Evolutionary conservation across 2,329 filamentous ascomycete genomes (phyloP), one percentile per base, ranked within the genome.

Genomic region (Pestalotiopsis sp.): DNA sequence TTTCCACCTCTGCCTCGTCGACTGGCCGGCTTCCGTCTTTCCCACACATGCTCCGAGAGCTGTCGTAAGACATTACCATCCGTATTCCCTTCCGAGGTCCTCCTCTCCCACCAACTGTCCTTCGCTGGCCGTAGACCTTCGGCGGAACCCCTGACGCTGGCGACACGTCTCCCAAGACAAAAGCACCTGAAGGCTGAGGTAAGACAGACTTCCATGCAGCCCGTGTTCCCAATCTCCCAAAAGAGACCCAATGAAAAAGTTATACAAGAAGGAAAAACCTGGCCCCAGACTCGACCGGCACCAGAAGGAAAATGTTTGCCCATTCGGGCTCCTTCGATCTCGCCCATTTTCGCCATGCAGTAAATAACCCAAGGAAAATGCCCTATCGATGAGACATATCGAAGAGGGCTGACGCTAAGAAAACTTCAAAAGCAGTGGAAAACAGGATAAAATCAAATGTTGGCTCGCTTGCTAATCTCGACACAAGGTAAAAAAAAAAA

Each of bases 381-480:
- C 49, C 64, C 23, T 38, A 49, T 56, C 52, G 56, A 66, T 27
- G 45, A n/a, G 39, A 41, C 17, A 45, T 66, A 66, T 66, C 64
- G 36, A 66, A 27, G 36, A 45, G 17, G 36, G 39, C 14, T 72
- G 70, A 72, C 64, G 72, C 45, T n/a, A 52, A 71, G 71, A 75
- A 68, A 72, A 70, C 68, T 65, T 36, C 31, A 36, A 9, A 73
- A 72, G 67, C 70, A 74, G 76, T 75, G 69, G 76, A 75, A 77
- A 73, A 76, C 72, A 73, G 70, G 71, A 72, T 73, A 75, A 52
- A 77, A 75, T 75, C 77, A 78, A 76, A 81, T 77, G 82, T 79
- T 80, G 77, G 75, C 77, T 80, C 76, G 76, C 77, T 78, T 77
- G 76, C 77, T 80, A 78, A 75, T 71, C 71, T 72, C 73, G 71